Conservation (phyloP, 2,329 filamentous ascomycete genomes). For the Fusarium beomiforme region DNA sequence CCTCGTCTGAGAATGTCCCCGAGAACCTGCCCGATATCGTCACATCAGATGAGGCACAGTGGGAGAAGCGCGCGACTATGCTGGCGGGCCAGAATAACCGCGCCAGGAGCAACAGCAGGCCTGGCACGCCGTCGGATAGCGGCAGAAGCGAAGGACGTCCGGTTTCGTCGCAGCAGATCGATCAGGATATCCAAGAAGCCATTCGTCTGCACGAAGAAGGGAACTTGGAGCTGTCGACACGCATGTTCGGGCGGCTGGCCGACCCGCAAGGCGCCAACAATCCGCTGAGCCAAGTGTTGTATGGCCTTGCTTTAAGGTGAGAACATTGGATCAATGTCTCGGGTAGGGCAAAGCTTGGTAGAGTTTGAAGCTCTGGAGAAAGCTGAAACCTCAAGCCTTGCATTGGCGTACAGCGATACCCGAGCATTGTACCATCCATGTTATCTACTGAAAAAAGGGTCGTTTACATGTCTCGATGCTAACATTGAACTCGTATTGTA, state of each 20-base stretch:
- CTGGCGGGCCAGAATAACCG: constrained; percentile 73
- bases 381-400: constrained; percentile 17
- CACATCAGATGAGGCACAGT: constrained; percentile 72
- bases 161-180: constrained; percentile 61
- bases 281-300: constrained; percentile 93
- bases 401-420: background rate
- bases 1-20: constrained; percentile 79
- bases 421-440: background rate
- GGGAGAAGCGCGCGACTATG: constrained; percentile 94
- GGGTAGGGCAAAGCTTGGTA: constrained; percentile 6
- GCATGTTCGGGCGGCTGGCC: constrained; percentile 84
- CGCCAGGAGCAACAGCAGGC: constrained; percentile 52
- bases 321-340: constrained; percentile 15
- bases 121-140: constrained; percentile 50
- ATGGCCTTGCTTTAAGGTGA: constrained; percentile 88
- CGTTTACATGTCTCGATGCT: constrained; percentile 21
- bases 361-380: constrained; percentile 13
- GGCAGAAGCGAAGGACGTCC: constrained; percentile 41
- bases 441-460: background rate
- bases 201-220: constrained; percentile 91
- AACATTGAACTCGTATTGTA: constrained; percentile 16
- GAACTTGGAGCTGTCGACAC: constrained; percentile 81
- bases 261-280: constrained; percentile 88
- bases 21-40: constrained; percentile 80
- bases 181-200: constrained; percentile 89